Percentiles rank a stretch among this genome's conserved stretches.
Conservation (phyloP, 2,329 filamentous ascomycete species). For the Monosporascus sp. region DNA sequence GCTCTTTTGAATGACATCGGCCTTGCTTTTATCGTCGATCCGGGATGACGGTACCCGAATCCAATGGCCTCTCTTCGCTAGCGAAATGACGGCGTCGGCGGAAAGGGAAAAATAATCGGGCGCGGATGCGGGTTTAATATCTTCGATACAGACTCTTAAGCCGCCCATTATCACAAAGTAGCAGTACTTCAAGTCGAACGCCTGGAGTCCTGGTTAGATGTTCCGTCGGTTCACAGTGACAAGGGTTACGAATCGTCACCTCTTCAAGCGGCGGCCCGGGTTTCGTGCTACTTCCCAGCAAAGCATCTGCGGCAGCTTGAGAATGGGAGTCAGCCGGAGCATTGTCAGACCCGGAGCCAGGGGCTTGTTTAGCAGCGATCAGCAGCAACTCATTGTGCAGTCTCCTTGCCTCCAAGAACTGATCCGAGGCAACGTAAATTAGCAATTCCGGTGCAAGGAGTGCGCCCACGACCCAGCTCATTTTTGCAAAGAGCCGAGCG, state of each 20-base stretch:
- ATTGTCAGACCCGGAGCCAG: too few relatives aligned
- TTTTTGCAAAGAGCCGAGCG: constrained; percentile 10
- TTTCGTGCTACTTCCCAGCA: too few relatives aligned
- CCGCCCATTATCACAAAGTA: too few relatives aligned
- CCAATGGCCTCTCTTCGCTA: constrained; percentile 1
- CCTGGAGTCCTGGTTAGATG: too few relatives aligned
- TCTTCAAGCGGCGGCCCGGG: too few relatives aligned
- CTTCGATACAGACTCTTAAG: constrained; percentile 2
- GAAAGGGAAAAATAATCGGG: neutral
- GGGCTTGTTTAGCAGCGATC: constrained; percentile 12
- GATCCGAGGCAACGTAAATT: constrained; percentile 16
- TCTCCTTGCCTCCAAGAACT: constrained; percentile 8
- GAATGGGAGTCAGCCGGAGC: neutral
- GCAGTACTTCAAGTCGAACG: too few relatives aligned
- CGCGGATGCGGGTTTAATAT: neutral
- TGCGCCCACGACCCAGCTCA: constrained; percentile 24
- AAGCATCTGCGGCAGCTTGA: too few relatives aligned
- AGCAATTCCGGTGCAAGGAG: constrained; percentile 29
- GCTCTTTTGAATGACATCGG: constrained; percentile 27
- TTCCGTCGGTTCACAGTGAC: too few relatives aligned
- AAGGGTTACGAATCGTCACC: too few relatives aligned
- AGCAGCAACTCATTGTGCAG: constrained; percentile 7
- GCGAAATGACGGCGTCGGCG: constrained; percentile 5
- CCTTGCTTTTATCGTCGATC: constrained; percentile 34
- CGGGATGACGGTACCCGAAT: neutral